These are phyloP conservation scores for Pseudogymnoascus sp. DNA, from an alignment of 2,329 filamentous ascomycete species.

Conservation along the genomic window DNA sequence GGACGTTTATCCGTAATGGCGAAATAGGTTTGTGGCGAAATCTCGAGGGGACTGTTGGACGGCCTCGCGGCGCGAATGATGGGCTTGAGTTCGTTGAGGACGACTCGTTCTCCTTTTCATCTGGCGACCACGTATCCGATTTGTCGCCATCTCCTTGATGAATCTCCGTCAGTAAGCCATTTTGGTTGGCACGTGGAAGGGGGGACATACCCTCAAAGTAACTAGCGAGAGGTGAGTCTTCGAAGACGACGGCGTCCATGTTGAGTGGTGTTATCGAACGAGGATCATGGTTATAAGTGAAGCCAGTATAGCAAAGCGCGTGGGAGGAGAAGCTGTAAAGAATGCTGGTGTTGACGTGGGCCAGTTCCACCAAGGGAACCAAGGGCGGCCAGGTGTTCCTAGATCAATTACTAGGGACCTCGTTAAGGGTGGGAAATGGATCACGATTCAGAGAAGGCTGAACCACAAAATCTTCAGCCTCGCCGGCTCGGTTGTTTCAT, in stretches of 20 bases:
- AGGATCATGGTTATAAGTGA: conserved; percentile 8
- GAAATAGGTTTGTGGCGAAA: conserved; percentile 43
- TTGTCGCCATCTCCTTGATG: conserved; percentile 10
- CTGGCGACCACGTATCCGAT: conserved; percentile 8
- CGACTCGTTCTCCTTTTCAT: conserved; percentile 12
- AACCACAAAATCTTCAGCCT: background rate
- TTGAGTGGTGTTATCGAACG: conserved; percentile 16
- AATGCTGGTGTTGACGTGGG: conserved; percentile 10
- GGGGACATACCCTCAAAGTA: conserved; percentile 70
- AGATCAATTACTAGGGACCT: background rate
- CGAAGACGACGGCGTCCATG: conserved; percentile 83
- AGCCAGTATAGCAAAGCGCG: background rate
- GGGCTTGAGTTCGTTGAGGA: conserved; percentile 24
- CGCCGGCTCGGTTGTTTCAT: background rate
- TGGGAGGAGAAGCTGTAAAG: background rate
- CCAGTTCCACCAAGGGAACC: background rate
- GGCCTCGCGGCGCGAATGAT: conserved; percentile 47
- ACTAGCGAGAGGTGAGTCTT: conserved; percentile 78
- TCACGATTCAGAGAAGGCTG: background rate
- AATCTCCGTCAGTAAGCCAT: background rate
- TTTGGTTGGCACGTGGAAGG: conserved; percentile 13
- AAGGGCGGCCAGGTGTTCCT: conserved; percentile 7
- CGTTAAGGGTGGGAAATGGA: conserved; percentile 8
- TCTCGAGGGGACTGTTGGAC: conserved; percentile 44
- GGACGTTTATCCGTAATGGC: conserved; percentile 37